Percentiles rank a stretch among this genome's conserved stretches.
Evolutionary conservation across 2,329 filamentous ascomycete genomes (phyloP).

Genomic region (Colletotrichum tropicicola): DNA sequence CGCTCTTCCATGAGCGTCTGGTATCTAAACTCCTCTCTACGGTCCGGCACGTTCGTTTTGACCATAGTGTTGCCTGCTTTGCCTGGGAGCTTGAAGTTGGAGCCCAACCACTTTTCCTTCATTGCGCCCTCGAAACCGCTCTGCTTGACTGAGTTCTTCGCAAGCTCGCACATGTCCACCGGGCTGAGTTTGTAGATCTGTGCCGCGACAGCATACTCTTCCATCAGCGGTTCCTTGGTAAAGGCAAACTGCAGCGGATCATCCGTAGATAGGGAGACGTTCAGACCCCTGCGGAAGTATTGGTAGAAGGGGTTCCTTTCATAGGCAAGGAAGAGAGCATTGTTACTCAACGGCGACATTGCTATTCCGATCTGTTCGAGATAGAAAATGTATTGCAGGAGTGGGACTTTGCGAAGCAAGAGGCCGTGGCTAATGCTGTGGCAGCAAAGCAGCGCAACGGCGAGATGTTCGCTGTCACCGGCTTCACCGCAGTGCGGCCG

Average conservation of each 20-base stretch:
- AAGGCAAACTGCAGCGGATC: slow-evolving; percentile 98
- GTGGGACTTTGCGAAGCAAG: slow-evolving; percentile 88
- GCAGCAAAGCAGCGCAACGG: slow-evolving; percentile 88
- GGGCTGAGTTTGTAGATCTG: slow-evolving; percentile 98
- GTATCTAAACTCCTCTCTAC: slow-evolving; percentile 88
- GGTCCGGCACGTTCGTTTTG: slow-evolving; percentile 96
- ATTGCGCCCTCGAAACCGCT: slow-evolving; percentile 90
- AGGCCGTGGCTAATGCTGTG: slow-evolving; percentile 98
- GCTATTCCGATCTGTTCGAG: slow-evolving; percentile 97
- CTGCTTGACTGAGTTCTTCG: slow-evolving; percentile 94
- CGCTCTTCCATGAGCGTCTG: slow-evolving; percentile 87
- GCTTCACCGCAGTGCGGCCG: slow-evolving; percentile 97
- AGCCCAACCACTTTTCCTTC: slow-evolving; percentile 92
- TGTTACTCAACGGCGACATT: slow-evolving; percentile 99
- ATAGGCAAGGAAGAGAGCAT: slow-evolving; percentile 94
- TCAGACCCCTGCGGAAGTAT: slow-evolving; percentile 94
- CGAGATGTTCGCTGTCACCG: slow-evolving; percentile 94
- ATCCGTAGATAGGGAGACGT: slow-evolving; percentile 95
- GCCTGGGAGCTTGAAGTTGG: slow-evolving; percentile 79
- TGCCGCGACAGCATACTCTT: slow-evolving; percentile 96
- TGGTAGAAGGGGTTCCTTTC: slow-evolving; percentile 96
- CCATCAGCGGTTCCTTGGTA: slow-evolving; percentile 96
- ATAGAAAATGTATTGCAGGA: slow-evolving; percentile 97
- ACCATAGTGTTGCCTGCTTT: slow-evolving; percentile 89
- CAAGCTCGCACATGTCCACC: slow-evolving; percentile 98